Base-by-base conservation (phyloP, 495 filamentous ascomycete genomes). In the Penicillium paradoxum region DNA sequence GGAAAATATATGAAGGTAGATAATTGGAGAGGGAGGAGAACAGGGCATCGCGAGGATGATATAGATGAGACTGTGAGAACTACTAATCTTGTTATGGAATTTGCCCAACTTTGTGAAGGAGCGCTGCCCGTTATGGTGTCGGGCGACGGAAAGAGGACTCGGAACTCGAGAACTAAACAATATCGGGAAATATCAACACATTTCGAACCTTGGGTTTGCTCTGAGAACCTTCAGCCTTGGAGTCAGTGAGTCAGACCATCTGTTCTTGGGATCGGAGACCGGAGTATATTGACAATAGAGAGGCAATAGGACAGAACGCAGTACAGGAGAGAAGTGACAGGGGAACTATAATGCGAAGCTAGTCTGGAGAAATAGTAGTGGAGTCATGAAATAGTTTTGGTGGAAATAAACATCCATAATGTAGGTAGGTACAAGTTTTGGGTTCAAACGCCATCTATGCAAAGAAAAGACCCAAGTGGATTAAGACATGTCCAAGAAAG, bases 401-500 rank as follows among this genome's bases (percentile, higher is more conserved):
- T 43, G 43, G 19, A 24, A 30, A 49, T 36, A 25, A 42, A 43
- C 29, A 43, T 51, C n/a, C 13, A 51, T 34, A 5, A 24, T 41
- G 25, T n/a, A 43, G 34, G 49, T 51, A 51, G 49, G 19, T 51
- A 51, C 49, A 51, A 36, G 39, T 65, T 64, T 65, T 42, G 48
- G 51, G 56, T 57, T 45, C 57, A 39, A 66, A 66, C 63, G 60
- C 59, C 64, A 55, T 59, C 45, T 59, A 66, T 64, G 61, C 64
- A 62, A 48, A 49, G 39, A 53, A 37, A 49, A 46, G 30, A 47
- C 46, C 37, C 40, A 55, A 50, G 50, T 43, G 55, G 24, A 40
- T 45, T 45, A 49, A 57, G 55, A 54, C 53, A 57, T 57, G 47
- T 58, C 54, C 58, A 65, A 58, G 46, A 36, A 21, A 39, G 44